These are phyloP conservation scores for Byssochlamys sp. DNA, from an alignment of 2,329 filamentous ascomycete species.

Conservation along the genomic window DNA sequence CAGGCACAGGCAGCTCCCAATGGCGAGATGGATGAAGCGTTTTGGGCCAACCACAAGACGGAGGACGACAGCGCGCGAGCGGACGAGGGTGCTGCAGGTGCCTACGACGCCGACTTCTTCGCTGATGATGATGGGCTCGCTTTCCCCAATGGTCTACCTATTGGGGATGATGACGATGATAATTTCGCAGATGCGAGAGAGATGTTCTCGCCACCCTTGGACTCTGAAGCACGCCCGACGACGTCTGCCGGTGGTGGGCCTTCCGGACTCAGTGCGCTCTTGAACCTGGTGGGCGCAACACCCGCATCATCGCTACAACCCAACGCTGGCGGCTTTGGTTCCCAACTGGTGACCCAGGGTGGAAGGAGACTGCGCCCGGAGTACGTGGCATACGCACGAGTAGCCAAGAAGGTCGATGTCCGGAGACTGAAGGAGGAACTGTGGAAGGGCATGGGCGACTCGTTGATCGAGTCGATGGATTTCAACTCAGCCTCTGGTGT, in stretches of 20 bases:
- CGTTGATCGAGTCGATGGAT: conserved; percentile 27
- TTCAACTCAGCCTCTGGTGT: conserved; percentile 22
- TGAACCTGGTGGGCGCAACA: conserved; percentile 35
- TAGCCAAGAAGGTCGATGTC: conserved; percentile 59
- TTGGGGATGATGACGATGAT: conserved; percentile 40
- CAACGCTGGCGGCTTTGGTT: conserved; percentile 49
- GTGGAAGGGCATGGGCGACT: conserved; percentile 52
- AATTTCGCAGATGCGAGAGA: conserved; percentile 43
- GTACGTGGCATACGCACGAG: conserved; percentile 56
- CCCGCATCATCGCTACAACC: conserved; percentile 30
- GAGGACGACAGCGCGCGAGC: conserved; percentile 44
- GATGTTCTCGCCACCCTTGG: conserved; percentile 34
- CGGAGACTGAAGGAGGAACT: conserved; percentile 55
- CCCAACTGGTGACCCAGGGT: conserved; percentile 53
- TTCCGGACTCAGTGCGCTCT: conserved; percentile 29
- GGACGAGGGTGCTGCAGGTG: conserved; percentile 56
- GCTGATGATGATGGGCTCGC: conserved; percentile 54
- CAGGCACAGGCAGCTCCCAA: conserved; percentile 49
- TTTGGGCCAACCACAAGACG: conserved; percentile 63
- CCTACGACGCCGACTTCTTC: conserved; percentile 97
- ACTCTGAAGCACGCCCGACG: conserved; percentile 22
- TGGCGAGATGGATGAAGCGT: conserved; percentile 85
- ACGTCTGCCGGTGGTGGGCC: conserved; percentile 24
- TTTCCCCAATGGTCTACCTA: conserved; percentile 37
- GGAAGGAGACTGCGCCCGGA: conserved; percentile 50